Percentiles rank a stretch among this genome's conserved stretches.
Conservation (phyloP, 2,329 filamentous ascomycete species). For the Tothia fuscella region DNA sequence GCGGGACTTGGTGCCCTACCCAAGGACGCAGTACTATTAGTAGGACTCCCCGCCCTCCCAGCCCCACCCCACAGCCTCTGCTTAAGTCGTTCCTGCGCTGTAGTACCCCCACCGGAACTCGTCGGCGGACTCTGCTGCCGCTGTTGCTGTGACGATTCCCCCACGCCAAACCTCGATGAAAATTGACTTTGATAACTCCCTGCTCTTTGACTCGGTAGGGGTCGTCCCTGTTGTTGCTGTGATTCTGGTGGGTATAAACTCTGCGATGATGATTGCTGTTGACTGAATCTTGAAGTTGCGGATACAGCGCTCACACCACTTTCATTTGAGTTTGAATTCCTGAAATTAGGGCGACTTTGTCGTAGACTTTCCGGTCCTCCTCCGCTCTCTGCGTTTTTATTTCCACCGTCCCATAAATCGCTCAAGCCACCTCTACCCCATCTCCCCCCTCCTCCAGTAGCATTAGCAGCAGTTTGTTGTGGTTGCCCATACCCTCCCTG, state of each 20-base stretch:
- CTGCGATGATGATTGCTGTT: conserved; percentile 1
- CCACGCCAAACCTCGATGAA: conserved; percentile 16
- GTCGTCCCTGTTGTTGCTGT: conserved; percentile 29
- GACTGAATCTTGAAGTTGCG: conserved; percentile 1
- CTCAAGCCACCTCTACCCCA: conserved; percentile 38
- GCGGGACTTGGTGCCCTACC: conserved; percentile 1
- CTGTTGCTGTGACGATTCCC: conserved; percentile 3
- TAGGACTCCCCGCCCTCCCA: conserved; percentile 46
- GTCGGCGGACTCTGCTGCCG: conserved; percentile 24
- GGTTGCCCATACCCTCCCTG: conserved; percentile 22
- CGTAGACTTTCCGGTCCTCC: conserved; percentile 31
- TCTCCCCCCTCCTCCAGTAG: conserved; percentile 12
- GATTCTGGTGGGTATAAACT: background rate
- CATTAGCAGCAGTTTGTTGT: conserved; percentile 18
- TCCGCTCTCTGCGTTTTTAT: conserved; percentile 24
- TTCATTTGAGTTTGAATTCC: background rate
- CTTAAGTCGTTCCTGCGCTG: conserved; percentile 72
- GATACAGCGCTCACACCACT: conserved; percentile 1
- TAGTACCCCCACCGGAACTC: conserved; percentile 32
- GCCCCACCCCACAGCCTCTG: conserved; percentile 68
- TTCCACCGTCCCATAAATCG: conserved; percentile 45
- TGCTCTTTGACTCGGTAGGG: conserved; percentile 59
- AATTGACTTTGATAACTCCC: conserved; percentile 58
- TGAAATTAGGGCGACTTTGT: conserved; percentile 30
- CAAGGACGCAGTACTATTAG: conserved; percentile 20